A percentile compares a stretch with the other conserved stretches of the same genome.
phyloP scores from a whole-genome alignment of 2,329 filamentous ascomycete species.

The Fusarium sp. region DNA sequence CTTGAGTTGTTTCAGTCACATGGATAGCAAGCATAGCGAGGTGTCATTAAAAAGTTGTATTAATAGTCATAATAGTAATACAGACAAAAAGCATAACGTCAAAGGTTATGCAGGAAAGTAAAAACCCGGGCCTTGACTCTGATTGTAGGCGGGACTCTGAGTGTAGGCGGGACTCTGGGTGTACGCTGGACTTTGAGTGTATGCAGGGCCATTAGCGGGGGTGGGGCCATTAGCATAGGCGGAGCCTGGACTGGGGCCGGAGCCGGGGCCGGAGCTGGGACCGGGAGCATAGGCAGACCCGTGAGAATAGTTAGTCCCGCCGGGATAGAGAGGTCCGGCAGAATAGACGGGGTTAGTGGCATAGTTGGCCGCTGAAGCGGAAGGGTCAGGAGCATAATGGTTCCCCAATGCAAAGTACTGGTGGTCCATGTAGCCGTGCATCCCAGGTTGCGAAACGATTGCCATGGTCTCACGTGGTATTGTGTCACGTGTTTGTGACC shows the following conservation, averaged over 20 bases:
- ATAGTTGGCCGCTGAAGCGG: neutral
- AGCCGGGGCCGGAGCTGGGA: neutral
- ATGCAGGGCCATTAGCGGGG: neutral
- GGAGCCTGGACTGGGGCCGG: neutral
- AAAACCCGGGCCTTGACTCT: neutral
- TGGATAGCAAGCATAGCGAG: neutral
- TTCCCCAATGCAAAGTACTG: neutral
- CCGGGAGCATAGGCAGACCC: neutral
- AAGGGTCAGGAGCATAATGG: neutral
- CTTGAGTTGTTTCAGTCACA: neutral
- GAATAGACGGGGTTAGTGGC: neutral
- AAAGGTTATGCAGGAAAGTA: neutral
- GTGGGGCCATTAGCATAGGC: neutral
- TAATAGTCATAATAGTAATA: neutral
- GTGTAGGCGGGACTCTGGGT: neutral
- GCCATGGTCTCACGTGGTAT: neutral
- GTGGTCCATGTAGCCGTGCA: neutral
- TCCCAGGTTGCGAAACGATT: neutral
- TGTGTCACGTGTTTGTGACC: neutral
- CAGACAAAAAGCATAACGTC: neutral
- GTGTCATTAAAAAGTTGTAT: neutral
- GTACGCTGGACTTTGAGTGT: neutral
- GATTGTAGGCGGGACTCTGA: neutral
- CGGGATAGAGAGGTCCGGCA: neutral
- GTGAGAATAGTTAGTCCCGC: neutral